These are phyloP conservation scores for Pulveroboletus sp. DNA, from an alignment of 768 basidiomycete species.

Conservation along the genomic window DNA sequence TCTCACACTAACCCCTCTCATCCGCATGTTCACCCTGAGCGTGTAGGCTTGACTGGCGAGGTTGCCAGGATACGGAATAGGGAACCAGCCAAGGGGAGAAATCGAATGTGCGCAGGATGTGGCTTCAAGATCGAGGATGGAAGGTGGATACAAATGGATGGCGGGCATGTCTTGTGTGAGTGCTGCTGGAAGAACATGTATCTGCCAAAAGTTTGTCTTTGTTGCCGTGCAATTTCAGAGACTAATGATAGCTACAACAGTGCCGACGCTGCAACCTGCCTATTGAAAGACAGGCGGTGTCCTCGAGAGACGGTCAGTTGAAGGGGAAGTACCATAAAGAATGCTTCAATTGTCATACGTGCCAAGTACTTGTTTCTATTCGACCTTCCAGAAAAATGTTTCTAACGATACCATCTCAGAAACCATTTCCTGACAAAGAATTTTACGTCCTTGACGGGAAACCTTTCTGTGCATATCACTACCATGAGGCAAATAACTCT, in stretches of 20 bases:
- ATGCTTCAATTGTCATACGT: slow-evolving; percentile 85
- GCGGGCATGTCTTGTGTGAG: slow-evolving; percentile 78
- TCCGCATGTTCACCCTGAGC: slow-evolving; percentile 30
- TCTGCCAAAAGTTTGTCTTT: slow-evolving; percentile 68
- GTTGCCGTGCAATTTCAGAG: background rate
- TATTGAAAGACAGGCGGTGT: slow-evolving; percentile 90
- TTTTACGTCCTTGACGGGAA: slow-evolving; percentile 92
- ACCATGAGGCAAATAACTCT: slow-evolving; percentile 88
- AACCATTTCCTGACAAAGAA: slow-evolving; percentile 86
- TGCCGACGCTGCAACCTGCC: slow-evolving; percentile 83
- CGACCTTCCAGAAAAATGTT: background rate
- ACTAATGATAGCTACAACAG: slow-evolving; percentile 33
- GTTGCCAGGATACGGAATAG: slow-evolving; percentile 29
- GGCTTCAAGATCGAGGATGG: slow-evolving; percentile 67
- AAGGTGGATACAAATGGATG: slow-evolving; percentile 76
- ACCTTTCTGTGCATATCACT: slow-evolving; percentile 88
- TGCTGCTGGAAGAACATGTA: slow-evolving; percentile 96
- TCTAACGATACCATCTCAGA: slow-evolving; percentile 36
- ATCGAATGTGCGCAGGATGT: slow-evolving; percentile 63
- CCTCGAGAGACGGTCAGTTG: slow-evolving; percentile 86
- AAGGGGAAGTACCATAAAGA: slow-evolving; percentile 93
- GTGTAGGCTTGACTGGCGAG: slow-evolving; percentile 24
- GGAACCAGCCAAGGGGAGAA: slow-evolving; percentile 32
- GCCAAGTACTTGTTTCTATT: slow-evolving; percentile 50
- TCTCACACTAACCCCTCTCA: slow-evolving; percentile 47